Percentiles rank a stretch among this genome's conserved stretches.
phyloP scores from a whole-genome alignment of 345 rosid species.

The Citrus mangshanensis region DNA sequence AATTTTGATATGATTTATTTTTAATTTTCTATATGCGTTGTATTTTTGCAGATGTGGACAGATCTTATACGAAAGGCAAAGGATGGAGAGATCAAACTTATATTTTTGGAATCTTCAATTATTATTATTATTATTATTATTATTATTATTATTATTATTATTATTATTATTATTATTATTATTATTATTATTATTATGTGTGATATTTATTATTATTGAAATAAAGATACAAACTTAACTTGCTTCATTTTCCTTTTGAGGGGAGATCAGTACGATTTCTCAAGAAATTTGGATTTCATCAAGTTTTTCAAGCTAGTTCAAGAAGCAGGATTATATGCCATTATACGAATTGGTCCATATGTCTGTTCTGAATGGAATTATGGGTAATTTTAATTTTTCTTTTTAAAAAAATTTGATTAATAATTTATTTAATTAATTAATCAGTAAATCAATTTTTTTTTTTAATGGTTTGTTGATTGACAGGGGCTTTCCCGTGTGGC shows the following conservation, averaged over 20 bases:
- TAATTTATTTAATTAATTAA: no score
- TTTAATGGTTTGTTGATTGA: background rate
- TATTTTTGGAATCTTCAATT: background rate
- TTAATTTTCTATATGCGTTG: no score
- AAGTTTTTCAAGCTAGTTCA: conserved; percentile 41
- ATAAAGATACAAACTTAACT: no score
- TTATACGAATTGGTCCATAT: conserved; percentile 53
- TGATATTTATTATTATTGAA: no score
- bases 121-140: no score
- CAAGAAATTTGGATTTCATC: conserved; percentile 33
- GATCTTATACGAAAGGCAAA: background rate
- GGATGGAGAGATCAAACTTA: background rate
- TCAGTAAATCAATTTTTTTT: background rate
- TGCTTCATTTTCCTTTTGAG: background rate
- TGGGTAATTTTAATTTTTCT: conserved; percentile 23
- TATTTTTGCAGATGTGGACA: background rate
- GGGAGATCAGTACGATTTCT: conserved; percentile 33
- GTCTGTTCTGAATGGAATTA: conserved; percentile 49
- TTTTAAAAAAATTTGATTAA: background rate
- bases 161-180: no score
- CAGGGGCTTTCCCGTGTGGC: conserved; percentile 70
- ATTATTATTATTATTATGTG: no score
- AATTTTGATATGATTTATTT: no score
- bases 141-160: no score
- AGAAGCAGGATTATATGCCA: conserved; percentile 29